Evolutionary conservation across 306 rosid genomes (phyloP).

Genomic region (Alnus rubra): DNA sequence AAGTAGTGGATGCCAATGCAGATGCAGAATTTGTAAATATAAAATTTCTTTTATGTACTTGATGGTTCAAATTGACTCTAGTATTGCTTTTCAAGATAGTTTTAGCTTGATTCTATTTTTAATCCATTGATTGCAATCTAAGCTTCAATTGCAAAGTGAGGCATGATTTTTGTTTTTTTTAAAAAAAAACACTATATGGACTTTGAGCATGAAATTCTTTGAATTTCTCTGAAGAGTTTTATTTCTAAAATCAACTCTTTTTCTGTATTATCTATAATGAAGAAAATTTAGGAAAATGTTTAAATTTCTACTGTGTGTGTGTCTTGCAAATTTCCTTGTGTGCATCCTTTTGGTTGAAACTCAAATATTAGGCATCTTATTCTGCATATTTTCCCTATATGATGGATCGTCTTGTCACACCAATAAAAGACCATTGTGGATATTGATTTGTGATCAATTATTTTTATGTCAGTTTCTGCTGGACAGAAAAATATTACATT

Average conservation of each 20-base stretch:
- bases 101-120: not conserved
- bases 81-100: not conserved
- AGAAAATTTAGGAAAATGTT: not conserved
- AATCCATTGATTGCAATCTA: not conserved
- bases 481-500: not conserved
- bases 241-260: not conserved
- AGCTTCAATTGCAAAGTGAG: not conserved
- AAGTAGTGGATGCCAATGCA: too few relatives aligned
- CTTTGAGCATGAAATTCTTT: not conserved
- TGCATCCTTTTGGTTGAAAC: not conserved
- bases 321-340: not conserved
- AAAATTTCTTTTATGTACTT: not conserved
- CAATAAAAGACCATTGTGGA: not conserved
- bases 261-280: not conserved
- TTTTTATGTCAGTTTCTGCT: not conserved
- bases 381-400: not conserved
- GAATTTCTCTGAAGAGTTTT: not conserved
- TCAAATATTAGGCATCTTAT: not conserved
- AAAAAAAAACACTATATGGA: not conserved
- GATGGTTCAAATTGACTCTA: not conserved
- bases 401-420: conserved; percentile 1
- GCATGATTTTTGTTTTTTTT: not conserved
- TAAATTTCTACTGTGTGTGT: not conserved
- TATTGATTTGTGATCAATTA: not conserved
- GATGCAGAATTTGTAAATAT: not conserved